A percentile compares a stretch with the other conserved stretches of the same genome.
phyloP scores from a whole-genome alignment of 1,139 yeast species.

The Pichia sp. region DNA sequence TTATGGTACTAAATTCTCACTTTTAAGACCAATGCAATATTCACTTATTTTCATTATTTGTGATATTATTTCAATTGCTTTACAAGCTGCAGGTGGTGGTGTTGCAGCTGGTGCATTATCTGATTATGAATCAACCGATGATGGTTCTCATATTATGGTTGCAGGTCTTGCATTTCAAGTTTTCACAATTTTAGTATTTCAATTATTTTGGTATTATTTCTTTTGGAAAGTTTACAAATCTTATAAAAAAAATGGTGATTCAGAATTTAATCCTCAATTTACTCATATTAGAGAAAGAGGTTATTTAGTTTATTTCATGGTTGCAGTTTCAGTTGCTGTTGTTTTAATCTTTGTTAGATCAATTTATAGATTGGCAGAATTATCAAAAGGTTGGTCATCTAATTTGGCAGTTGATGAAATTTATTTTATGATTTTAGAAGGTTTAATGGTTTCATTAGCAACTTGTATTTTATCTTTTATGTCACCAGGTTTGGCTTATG shows the following conservation, averaged over 20 bases:
- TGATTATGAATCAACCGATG: constrained; percentile 29
- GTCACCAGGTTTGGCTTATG: constrained; percentile 61
- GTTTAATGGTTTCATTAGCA: constrained; percentile 55
- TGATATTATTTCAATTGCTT: constrained; percentile 43
- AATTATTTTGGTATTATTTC: constrained; percentile 51
- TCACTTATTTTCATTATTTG: constrained; percentile 45
- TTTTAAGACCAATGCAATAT: constrained; percentile 69
- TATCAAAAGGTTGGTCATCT: constrained; percentile 74
- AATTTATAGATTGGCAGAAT: constrained; percentile 73
- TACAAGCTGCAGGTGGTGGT: constrained; percentile 85
- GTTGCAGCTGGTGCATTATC: constrained; percentile 54
- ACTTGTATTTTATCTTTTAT: constrained; percentile 42
- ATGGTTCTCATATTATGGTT: constrained; percentile 73
- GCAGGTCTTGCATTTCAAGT: constrained; percentile 82
- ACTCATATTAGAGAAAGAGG: constrained; percentile 35
- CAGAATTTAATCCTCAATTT: constrained; percentile 36
- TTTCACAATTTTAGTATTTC: constrained; percentile 59
- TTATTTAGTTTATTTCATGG: constrained; percentile 44
- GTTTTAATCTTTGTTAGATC: constrained; percentile 64
- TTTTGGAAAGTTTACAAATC: constrained; percentile 39
- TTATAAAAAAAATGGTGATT: constrained; percentile 20
- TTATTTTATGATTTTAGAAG: constrained; percentile 71
- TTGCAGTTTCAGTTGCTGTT: constrained; percentile 48
- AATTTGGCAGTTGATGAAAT: constrained; percentile 63
- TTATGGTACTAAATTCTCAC: constrained; percentile 57